Base-by-base conservation (phyloP, 768 basidiomycete species). In the Mrakia gelida region DNA sequence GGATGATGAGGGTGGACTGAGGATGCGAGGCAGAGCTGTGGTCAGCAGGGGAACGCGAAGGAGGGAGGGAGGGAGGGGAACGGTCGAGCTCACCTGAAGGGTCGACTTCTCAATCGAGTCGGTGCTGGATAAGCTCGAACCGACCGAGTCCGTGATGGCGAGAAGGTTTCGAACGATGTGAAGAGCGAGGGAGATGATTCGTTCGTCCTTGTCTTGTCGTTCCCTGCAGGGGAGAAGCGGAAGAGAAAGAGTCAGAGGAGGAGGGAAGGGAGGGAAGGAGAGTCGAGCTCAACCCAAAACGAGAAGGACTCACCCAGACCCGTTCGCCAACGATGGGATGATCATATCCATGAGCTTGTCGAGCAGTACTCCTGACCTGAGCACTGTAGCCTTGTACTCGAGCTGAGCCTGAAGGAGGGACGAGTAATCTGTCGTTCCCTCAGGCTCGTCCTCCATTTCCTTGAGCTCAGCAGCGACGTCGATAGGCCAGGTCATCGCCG, bases 401-500 rank as follows among this genome's bases (percentile, higher is more conserved):
- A 93, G 85, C 83, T 98, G 96, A 80, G 91, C 92, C 81, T 88
- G 84, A 65, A 91, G 84, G 10, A 98, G 88, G 79, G 91, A 90
- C 0, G 94, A 94, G 84, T 95, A 98, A 83, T 99, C 97, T 23
- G 93, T 89, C 26, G 91, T 89, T 79, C 88, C 89, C 84, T 92
- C 92, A 28, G 89, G 81, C 62, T 84, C 84, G 49, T 86, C 83
- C 82, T 92, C 91, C 75, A 98, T 89, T 82, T 98, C 97, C 81
- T 92, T 92, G 80, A 99, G 87, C 84, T 98, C 97, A 81, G 93
- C 92, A 0, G 94, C 92, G 80, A 98, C 87, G 84, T 98, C 93
- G 75, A 99, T 96, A 0, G 97, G 97, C 97, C 97, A 99, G 1
- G 96, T 98, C 92, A 99, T 93, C 0, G 95, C 95, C 0, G 94